Base-by-base conservation (phyloP, 768 basidiomycete genomes). In the Tricholoma matsutake region DNA sequence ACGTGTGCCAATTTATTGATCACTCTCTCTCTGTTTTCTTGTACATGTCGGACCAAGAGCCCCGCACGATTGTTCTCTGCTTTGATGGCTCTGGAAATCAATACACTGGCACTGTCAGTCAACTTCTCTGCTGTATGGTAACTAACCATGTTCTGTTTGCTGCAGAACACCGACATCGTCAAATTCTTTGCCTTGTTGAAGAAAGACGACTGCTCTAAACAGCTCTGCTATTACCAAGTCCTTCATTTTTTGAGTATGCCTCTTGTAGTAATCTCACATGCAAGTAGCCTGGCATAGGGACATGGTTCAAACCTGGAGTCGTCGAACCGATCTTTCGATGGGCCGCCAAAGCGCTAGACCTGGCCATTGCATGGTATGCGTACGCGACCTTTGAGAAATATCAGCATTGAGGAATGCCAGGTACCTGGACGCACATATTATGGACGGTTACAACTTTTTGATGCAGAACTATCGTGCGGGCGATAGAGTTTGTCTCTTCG, bases 401-500 rank as follows among this genome's bases (percentile, higher is more conserved):
- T 8, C 8, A 22, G 10, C 8, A 11, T 45, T 6, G 3, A 49
- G 47, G 14, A 28, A 28, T 28, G 0, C 22, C 37, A 89, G 88
- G 84, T 91, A 87, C 66, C 76, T 92, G 43, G 85, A 86, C 57
- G 80, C 69, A 1, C 90, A 92, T 72, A 86, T 92, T 22, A 82
- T 86, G 73, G 86, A 82, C 8, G 91, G 92, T 0, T 94, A 93
- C 72, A 77, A 75, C 62, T 92, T 87, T 71, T 73, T 93, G 56
- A 92, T 92, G 91, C 80, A 88, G 62, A 92, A 88, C 66, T 91
- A 88, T 68, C 77, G 75, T n/a, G 65, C 73, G 0, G 92, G 91
- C 0, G 90, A 91, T 69, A 89, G 81, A 70, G 83, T 92, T 32
- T 91, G 86, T 67, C 71, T 92, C 20, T 91, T 91, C 59, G 89